phyloP scores from a whole-genome alignment of 2,329 filamentous ascomycete genomes.

The Huntiella decipiens region DNA sequence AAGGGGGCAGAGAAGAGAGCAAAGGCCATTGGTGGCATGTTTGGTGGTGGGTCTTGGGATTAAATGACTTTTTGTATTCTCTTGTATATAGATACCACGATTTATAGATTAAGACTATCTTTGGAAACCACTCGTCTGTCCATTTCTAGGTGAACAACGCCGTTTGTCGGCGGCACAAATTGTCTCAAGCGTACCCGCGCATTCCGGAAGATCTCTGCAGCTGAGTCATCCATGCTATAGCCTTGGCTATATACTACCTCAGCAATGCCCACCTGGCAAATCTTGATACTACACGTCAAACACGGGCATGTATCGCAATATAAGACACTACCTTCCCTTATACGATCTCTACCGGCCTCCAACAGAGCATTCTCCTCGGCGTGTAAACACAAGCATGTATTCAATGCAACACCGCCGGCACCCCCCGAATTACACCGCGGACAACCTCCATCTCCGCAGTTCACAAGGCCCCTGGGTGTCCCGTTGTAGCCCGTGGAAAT shows the following conservation, averaged over 20 bases:
- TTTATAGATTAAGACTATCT: background rate
- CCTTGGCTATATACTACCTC: slow-evolving; percentile 90
- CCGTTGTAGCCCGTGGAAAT: slow-evolving; percentile 96
- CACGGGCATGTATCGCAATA: slow-evolving; percentile 97
- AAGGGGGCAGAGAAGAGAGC: slow-evolving; percentile 37
- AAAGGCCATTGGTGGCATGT: slow-evolving; percentile 37
- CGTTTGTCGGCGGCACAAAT: slow-evolving; percentile 48
- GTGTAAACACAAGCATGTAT: slow-evolving; percentile 89
- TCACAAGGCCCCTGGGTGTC: slow-evolving; percentile 71
- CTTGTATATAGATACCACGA: slow-evolving; percentile 1
- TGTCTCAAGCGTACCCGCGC: slow-evolving; percentile 74
- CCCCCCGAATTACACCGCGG: slow-evolving; percentile 62
- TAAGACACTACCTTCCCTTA: slow-evolving; percentile 61
- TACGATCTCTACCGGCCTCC: slow-evolving; percentile 80
- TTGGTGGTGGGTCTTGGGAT: slow-evolving; percentile 38
- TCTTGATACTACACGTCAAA: slow-evolving; percentile 95
- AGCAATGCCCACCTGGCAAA: slow-evolving; percentile 83
- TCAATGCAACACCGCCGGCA: slow-evolving; percentile 47
- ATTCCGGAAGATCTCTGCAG: slow-evolving; percentile 62
- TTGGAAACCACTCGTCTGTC: background rate
- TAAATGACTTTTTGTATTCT: slow-evolving; percentile 13
- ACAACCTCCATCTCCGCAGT: slow-evolving; percentile 89
- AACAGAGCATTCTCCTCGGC: slow-evolving; percentile 94
- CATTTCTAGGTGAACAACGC: slow-evolving; percentile 42
- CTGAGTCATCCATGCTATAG: slow-evolving; percentile 84